These are phyloP conservation scores for Tetracladium maxilliforme DNA, from an alignment of 2,329 filamentous ascomycete species.

Conservation along the genomic window DNA sequence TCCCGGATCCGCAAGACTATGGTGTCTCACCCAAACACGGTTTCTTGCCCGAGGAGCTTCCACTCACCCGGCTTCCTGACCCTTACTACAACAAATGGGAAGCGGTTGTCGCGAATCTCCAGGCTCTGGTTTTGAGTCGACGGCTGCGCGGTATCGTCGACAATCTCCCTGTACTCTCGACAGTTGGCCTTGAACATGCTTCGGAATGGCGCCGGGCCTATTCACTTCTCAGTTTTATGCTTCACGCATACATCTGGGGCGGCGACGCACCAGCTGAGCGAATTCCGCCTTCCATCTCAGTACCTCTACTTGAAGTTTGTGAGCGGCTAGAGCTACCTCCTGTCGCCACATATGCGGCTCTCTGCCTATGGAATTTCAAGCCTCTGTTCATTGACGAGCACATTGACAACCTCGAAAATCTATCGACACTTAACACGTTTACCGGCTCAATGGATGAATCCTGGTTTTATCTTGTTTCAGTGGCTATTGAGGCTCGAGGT, in stretches of 20 bases:
- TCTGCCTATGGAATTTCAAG: conserved; percentile 95
- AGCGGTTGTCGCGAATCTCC: conserved; percentile 69
- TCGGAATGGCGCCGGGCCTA: conserved; percentile 92
- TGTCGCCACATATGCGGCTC: conserved; percentile 83
- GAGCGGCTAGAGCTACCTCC: conserved; percentile 71
- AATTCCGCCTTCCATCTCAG: conserved; percentile 67
- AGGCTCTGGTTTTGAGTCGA: conserved; percentile 73
- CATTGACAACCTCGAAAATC: conserved; percentile 72
- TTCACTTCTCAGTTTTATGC: conserved; percentile 76
- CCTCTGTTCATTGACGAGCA: conserved; percentile 74
- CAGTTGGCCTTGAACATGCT: conserved; percentile 65
- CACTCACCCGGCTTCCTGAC: conserved; percentile 68
- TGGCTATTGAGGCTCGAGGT: conserved; percentile 87
- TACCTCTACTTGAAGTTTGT: conserved; percentile 68
- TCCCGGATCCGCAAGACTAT: conserved; percentile 59
- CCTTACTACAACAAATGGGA: conserved; percentile 96
- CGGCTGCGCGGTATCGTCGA: conserved; percentile 71
- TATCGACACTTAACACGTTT: conserved; percentile 78
- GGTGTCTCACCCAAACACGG: conserved; percentile 66
- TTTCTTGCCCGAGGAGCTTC: conserved; percentile 73
- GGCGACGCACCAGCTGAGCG: conserved; percentile 68
- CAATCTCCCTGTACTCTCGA: conserved; percentile 69
- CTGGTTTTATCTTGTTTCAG: conserved; percentile 95
- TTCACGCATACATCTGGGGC: conserved; percentile 94
- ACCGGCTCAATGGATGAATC: conserved; percentile 93